phyloP scores from a whole-genome alignment of 2,329 filamentous ascomycete species.

The Helicocarpus griseus region DNA sequence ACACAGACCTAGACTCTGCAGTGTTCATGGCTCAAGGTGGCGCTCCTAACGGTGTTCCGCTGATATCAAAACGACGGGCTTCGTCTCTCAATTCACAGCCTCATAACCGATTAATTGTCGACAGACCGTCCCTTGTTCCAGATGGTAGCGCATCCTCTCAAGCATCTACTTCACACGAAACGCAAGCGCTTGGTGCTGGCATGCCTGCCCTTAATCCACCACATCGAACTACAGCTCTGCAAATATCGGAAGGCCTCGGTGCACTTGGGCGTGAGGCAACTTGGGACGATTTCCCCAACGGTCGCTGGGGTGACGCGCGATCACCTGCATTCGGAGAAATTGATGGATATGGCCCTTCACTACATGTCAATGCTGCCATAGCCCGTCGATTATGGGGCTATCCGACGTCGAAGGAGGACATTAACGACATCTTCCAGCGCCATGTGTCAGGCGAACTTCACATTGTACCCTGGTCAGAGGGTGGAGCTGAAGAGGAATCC shows the following conservation, averaged over 20 bases:
- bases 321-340: conserved; percentile 94
- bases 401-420: conserved; percentile 59
- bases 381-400: conserved; percentile 79
- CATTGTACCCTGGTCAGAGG: conserved; percentile 86
- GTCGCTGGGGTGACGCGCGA: conserved; percentile 84
- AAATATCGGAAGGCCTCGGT: conserved; percentile 89
- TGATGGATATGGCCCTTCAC: conserved; percentile 92
- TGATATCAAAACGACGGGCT: conserved; percentile 45
- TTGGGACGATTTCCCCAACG: conserved; percentile 98
- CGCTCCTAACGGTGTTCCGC: conserved; percentile 23
- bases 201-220: conserved; percentile 59
- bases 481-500: conserved; percentile 49
- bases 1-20: conserved; percentile 35
- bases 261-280: conserved; percentile 85
- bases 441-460: conserved; percentile 71
- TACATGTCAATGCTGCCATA: conserved; percentile 80
- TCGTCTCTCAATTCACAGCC: conserved; percentile 77
- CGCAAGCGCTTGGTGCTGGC: conserved; percentile 65
- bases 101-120: conserved; percentile 78
- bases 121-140: conserved; percentile 36
- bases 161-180: conserved; percentile 46
- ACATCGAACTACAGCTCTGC: conserved; percentile 71
- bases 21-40: conserved; percentile 24
- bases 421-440: conserved; percentile 68
- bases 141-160: conserved; percentile 23